Evolutionary conservation across 345 rosid species (phyloP).

Genomic region (Ceriops tagal): DNA sequence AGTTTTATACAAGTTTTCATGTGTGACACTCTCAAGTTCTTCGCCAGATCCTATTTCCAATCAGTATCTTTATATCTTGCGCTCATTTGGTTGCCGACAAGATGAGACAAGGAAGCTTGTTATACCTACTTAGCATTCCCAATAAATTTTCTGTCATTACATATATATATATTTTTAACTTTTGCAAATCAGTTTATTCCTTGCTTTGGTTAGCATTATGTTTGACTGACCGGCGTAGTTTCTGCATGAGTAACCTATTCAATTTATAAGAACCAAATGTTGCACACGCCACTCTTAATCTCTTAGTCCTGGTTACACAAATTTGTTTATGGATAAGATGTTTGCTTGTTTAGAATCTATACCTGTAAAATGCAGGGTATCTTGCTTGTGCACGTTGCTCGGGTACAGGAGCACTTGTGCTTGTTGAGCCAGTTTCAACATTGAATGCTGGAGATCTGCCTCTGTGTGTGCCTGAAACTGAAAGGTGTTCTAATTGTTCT

Average conservation of each 20-base stretch:
- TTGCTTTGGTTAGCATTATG: too few relatives aligned
- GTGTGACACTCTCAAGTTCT: background rate
- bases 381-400: slow-evolving; percentile 98
- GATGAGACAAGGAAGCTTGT: background rate
- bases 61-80: background rate
- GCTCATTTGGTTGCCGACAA: background rate
- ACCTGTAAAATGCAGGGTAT: slow-evolving; percentile 54
- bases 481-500: slow-evolving; percentile 93
- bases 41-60: background rate
- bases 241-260: too few relatives aligned
- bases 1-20: too few relatives aligned
- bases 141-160: too few relatives aligned
- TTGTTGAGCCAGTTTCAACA: slow-evolving; percentile 63
- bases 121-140: background rate
- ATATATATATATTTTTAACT: too few relatives aligned
- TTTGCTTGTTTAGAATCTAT: background rate
- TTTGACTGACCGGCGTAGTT: too few relatives aligned
- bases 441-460: slow-evolving; percentile 46
- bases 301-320: too few relatives aligned
- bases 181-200: too few relatives aligned
- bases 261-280: too few relatives aligned
- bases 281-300: too few relatives aligned
- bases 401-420: slow-evolving; percentile 69
- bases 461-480: slow-evolving; percentile 55
- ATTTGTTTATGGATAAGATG: too few relatives aligned